These are phyloP conservation scores for Clathrus columnatus DNA, from an alignment of 768 basidiomycete genomes.

Conservation along the genomic window DNA sequence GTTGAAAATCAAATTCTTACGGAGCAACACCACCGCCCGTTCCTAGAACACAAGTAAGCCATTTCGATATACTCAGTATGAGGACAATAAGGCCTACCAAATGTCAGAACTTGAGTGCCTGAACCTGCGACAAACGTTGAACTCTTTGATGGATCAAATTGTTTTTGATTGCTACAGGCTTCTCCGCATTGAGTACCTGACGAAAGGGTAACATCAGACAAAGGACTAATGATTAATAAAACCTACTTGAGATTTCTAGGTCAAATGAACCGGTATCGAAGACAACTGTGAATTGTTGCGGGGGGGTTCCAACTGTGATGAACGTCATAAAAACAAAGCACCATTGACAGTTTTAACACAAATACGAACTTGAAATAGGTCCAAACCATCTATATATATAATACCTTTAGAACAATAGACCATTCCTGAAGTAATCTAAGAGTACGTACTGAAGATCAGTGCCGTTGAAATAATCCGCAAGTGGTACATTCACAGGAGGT, in stretches of 20 bases:
- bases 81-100: conserved; percentile 19
- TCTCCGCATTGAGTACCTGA: conserved; percentile 38
- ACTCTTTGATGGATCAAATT: conserved; percentile 41
- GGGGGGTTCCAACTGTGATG: conserved; percentile 41
- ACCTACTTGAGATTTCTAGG: conserved; percentile 33
- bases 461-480: conserved; percentile 36
- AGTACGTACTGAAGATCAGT: conserved; percentile 45
- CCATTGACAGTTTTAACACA: background rate
- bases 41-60: background rate
- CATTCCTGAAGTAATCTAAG: background rate
- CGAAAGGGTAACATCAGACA: background rate
- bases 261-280: conserved; percentile 49
- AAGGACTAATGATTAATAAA: background rate
- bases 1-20: background rate
- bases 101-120: conserved; percentile 35
- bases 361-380: conserved; percentile 24
- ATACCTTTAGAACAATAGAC: background rate
- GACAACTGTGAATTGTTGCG: conserved; percentile 39
- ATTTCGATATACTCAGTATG: background rate
- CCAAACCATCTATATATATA: conserved; percentile 39
- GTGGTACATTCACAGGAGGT: background rate
- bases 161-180: conserved; percentile 34
- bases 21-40: conserved; percentile 30
- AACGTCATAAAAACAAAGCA: background rate
- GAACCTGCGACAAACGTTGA: conserved; percentile 42